Base-by-base conservation (phyloP, 2,329 filamentous ascomycete genomes). In the Microdochium bolleyi region DNA sequence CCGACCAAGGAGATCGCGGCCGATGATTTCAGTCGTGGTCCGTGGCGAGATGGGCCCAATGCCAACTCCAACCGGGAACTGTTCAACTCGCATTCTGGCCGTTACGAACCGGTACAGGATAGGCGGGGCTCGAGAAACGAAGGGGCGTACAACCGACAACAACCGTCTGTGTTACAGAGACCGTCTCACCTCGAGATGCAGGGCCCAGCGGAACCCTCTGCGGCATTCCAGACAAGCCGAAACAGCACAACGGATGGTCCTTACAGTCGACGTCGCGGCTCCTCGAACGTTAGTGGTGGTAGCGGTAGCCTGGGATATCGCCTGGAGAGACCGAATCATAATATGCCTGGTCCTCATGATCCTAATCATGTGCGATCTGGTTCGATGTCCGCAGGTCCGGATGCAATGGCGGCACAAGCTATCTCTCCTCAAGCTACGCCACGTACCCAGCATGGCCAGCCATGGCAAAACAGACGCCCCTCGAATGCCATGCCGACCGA, bases 1-100 rank as follows among this genome's bases (percentile, higher is more conserved):
- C 58, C 54, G 9, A 79, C 87, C 0, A 89, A 90, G 63, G 92
- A 97, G 65, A 95, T 96, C 57, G 89, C 91, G 5, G 88, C 92
- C 0, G 94, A 97, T 67, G 92, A 96, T 59, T 97, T 96, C 64
- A 95, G 87, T 66, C 82, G 94, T 56, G 83, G 86, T 51, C 81
- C 85, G 32, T 95, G 89, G 85, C 81, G 88, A 62, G 90, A 96
- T 56, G 80, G 84, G 4, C 76, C 78, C 34, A 46, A 46, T 13
- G 65, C 74, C 1, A 76, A 80, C 53, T 76, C 79, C 11, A 84
- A 82, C 56, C 79, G 88, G 53, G 92, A 97, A 67, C 75, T 97
- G 0, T 97, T 85, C 72, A 96, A 97, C 66, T 95, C 92, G n/a
- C 88, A 95, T 52, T 96, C 90, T 52, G 92, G 92, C 19, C 86